Evolutionary conservation across 2,329 filamentous ascomycete genomes (phyloP).

Genomic region (Rhynchosporium secalis): DNA sequence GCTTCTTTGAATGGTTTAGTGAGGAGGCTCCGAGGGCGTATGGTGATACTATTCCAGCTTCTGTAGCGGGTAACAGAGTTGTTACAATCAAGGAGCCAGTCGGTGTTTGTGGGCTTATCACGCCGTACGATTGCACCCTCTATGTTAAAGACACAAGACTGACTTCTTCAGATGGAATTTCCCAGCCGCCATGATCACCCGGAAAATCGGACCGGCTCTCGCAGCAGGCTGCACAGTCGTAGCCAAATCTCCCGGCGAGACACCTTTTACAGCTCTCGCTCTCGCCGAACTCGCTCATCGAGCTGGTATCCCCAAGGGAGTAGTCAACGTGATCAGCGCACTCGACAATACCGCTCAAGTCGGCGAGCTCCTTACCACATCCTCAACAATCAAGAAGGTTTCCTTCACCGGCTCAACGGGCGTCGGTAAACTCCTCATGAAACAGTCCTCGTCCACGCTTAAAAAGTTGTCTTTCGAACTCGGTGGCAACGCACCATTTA

Average conservation of each 20-base stretch:
- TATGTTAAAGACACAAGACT: not conserved
- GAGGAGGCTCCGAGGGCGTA: slow-evolving; percentile 75
- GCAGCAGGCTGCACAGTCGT: slow-evolving; percentile 96
- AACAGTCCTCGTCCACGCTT: slow-evolving; percentile 77
- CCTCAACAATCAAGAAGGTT: slow-evolving; percentile 78
- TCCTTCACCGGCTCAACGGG: slow-evolving; percentile 85
- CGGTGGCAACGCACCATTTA: slow-evolving; percentile 93
- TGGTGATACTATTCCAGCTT: slow-evolving; percentile 73
- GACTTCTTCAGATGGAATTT: slow-evolving; percentile 70
- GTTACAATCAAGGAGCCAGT: slow-evolving; percentile 81
- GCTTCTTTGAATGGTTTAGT: slow-evolving; percentile 79
- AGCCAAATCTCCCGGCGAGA: slow-evolving; percentile 87
- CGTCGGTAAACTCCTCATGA: slow-evolving; percentile 78
- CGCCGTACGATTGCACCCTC: slow-evolving; percentile 50
- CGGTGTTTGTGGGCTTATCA: slow-evolving; percentile 79
- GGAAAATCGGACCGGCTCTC: slow-evolving; percentile 71
- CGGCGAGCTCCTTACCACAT: slow-evolving; percentile 74
- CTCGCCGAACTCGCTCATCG: slow-evolving; percentile 82
- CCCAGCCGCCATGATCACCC: slow-evolving; percentile 72
- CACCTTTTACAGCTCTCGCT: slow-evolving; percentile 86
- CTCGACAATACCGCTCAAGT: slow-evolving; percentile 77
- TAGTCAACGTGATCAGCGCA: slow-evolving; percentile 85
- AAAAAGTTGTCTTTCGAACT: slow-evolving; percentile 88
- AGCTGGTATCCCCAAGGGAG: slow-evolving; percentile 85
- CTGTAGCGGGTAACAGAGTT: slow-evolving; percentile 70